Evolutionary conservation across 768 basidiomycete genomes (phyloP), one percentile per base, ranked within the genome.

Genomic region (Rhizopogon roseolus): DNA sequence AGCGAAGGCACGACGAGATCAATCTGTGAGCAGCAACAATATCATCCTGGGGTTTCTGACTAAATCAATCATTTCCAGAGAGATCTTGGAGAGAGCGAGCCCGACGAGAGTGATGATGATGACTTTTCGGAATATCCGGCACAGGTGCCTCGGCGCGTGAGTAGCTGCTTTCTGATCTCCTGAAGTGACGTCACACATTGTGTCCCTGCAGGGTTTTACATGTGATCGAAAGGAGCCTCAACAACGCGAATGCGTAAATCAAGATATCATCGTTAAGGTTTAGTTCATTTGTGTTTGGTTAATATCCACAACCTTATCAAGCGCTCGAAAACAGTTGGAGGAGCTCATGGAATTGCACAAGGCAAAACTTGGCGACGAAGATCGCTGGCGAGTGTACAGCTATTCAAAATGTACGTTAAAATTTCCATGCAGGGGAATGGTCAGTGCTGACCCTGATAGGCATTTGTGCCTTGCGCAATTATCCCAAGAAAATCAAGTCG

Each of bases 241-340:
- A 42, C 43, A 62, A 53, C 60, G 55, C 1, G 62, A 63, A 4
- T 83, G 81, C 54, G 73, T 74, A 3, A 93, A 93, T 62, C 85
- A 90, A 64, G 80, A 85, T 60, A 78, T 93, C 44, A 76, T 90
- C 32, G 84, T 86, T 62, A 89, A 88, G 76, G 89, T 82, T 57
- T 25, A 63, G 13, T 13, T 45, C 16, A 39, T 29, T 11, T n/a
- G 1, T 29, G 48, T 54, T 41, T 6, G 8, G 38, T 6, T 22
- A 32, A 27, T 25, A 16, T 41, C 46, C 27, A 34, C 45, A 56
- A 27, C 54, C 41, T 38, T 6, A 59, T 29, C 25, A 13, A 19
- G 43, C 27, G 16, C 16, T 36, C 42, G 27, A 43, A 22, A 22
- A 6, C 61, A 92, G 90, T 72, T 93, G 11, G 70, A 80, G 57